Conservation (phyloP, 2,329 filamentous ascomycete species). For the Ophiocordyceps robertsii region DNA sequence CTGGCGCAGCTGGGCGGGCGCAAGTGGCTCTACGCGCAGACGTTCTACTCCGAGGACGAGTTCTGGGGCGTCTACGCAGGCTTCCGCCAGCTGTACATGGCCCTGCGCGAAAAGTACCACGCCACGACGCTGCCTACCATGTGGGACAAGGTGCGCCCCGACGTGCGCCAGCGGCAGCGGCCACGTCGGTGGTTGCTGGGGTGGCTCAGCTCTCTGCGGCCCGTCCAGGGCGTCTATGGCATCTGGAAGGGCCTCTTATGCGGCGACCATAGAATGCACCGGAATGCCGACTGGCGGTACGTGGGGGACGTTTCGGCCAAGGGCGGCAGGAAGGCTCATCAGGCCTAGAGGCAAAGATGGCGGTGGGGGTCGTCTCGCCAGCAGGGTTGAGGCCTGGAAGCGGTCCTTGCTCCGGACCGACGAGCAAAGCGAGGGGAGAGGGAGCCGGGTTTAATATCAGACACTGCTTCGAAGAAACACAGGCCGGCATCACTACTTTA, state of each 20-base stretch:
- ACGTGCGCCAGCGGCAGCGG: conserved; percentile 15
- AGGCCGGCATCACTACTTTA: no score
- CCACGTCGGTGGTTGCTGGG: conserved; percentile 17
- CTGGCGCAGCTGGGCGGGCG: conserved; percentile 57
- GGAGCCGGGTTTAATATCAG: no score
- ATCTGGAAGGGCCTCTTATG: conserved; percentile 46
- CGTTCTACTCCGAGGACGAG: conserved; percentile 63
- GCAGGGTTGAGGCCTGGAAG: no score
- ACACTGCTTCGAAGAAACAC: no score
- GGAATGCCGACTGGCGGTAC: conserved; percentile 40
- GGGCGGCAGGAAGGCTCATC: no score
- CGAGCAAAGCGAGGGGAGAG: no score
- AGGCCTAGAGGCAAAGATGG: no score
- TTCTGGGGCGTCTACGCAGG: conserved; percentile 54
- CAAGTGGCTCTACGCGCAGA: conserved; percentile 82
- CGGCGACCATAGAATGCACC: conserved; percentile 39
- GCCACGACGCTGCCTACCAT: conserved; percentile 51
- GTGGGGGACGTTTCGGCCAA: no score
- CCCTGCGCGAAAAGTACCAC: conserved; percentile 46
- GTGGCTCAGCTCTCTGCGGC: conserved; percentile 34
- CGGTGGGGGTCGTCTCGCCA: no score
- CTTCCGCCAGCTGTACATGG: conserved; percentile 41
- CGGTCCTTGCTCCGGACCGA: no score
- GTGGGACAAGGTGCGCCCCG: conserved; percentile 56
- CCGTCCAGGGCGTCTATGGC: conserved; percentile 45